Conservation (phyloP, 495 filamentous ascomycete species). For the Clohesyomyces aquaticus region DNA sequence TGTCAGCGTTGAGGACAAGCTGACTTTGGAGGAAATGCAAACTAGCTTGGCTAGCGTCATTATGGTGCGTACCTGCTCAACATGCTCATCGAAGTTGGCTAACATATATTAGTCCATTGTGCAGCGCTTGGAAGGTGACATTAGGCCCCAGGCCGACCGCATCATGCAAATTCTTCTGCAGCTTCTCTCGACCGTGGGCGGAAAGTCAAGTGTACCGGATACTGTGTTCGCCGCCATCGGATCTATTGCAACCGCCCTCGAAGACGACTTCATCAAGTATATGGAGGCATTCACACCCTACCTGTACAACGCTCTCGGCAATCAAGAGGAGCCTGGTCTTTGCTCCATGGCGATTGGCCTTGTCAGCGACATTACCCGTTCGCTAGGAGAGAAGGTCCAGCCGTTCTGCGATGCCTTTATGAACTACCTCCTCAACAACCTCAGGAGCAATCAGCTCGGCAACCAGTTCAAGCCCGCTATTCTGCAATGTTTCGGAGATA, state of each 20-base stretch:
- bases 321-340: constrained; percentile 90
- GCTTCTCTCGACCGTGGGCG: constrained; percentile 72
- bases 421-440: constrained; percentile 90
- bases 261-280: constrained; percentile 91
- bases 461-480: constrained; percentile 99
- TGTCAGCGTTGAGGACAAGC: constrained; percentile 92
- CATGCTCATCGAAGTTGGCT: not conserved
- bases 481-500: constrained; percentile 96
- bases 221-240: constrained; percentile 88
- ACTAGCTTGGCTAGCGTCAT: constrained; percentile 90
- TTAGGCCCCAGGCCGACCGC: constrained; percentile 84
- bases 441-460: constrained; percentile 75
- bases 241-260: constrained; percentile 80
- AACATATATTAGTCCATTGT: constrained; percentile 66
- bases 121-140: constrained; percentile 87
- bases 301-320: constrained; percentile 88
- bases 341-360: constrained; percentile 98
- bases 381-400: constrained; percentile 83
- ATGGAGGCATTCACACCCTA: constrained; percentile 93
- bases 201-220: constrained; percentile 94
- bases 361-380: constrained; percentile 92
- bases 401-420: constrained; percentile 97
- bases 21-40: constrained; percentile 95
- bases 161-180: constrained; percentile 89
- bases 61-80: constrained; percentile 52